A percentile compares a stretch with the other conserved stretches of the same genome.
Evolutionary conservation across 345 rosid genomes (phyloP).

Genomic region (Clausena lansium): DNA sequence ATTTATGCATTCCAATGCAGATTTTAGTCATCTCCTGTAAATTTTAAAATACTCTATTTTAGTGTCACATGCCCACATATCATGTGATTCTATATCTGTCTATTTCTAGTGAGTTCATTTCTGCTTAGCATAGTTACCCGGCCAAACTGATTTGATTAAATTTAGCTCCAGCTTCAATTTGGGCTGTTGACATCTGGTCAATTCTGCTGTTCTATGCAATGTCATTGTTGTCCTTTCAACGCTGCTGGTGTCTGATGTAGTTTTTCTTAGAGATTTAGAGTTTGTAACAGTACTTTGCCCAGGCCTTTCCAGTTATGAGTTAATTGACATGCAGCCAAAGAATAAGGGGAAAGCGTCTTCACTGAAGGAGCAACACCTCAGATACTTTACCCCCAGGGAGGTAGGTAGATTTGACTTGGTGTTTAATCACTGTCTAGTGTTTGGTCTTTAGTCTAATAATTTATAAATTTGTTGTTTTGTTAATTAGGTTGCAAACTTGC

Average conservation of each 20-base stretch:
- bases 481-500: conserved; percentile 82
- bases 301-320: neutral
- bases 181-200: neutral
- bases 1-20: neutral
- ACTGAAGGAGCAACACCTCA: conserved; percentile 67
- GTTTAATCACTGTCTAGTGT: neutral
- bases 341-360: conserved; percentile 56
- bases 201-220: conserved; percentile 5
- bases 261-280: neutral
- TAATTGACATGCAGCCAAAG: conserved; percentile 50
- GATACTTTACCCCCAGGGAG: conserved; percentile 95
- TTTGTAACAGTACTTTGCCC: neutral
- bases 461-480: conserved; percentile 4
- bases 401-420: conserved; percentile 25
- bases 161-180: neutral
- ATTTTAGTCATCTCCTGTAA: neutral
- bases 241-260: neutral
- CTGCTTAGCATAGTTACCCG: neutral
- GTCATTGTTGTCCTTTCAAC: neutral
- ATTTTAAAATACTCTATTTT: conserved; percentile 3
- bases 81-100: neutral
- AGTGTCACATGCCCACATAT: neutral
- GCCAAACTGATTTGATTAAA: conserved; percentile 1
- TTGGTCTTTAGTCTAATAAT: conserved; percentile 4
- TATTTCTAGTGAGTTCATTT: neutral